Evolutionary conservation across 495 filamentous ascomycete species (phyloP), one percentile per base, ranked within the genome.

Genomic region (Aspergillus mulundensis): DNA sequence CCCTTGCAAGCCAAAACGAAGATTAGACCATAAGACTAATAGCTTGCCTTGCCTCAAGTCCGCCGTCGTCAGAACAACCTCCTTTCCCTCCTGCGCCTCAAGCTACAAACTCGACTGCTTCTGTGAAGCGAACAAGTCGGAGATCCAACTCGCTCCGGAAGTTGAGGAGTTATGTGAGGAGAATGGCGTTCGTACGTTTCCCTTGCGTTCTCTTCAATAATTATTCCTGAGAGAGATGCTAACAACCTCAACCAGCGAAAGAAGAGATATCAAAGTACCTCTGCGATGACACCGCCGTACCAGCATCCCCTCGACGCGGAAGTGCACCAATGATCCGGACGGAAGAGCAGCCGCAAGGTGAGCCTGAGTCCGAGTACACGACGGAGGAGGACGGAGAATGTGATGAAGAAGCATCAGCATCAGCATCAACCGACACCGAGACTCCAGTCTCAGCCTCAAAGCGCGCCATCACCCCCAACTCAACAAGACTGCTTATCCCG

Each of bases 181-280:
- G 19, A 51, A 53, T 51, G 58, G 58, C 38, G 58, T 60, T 20
- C 36, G 58, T 60, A 55, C n/a, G 58, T 56, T 25, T 7, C 39
- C 5, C 28, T 20, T 25, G 18, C 28, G 11, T 39, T 15, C 21
- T 30, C 24, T 14, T 16, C 25, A 3, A 8, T 28, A 4, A 8
- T 28, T 28, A 4, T 3, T 28, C 3, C 8, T 28, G 25, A 8
- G 25, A 28, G 8, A 4, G 8, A 8, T 24, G n/a, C 18, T 23
- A 4, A 18, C 8, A 16, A 15, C 18, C 8, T 40, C 12, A 28
- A 16, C 50, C 24, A 60, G 57, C 25, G n/a, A 19, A 16, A 38
- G 16, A 18, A 3, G 25, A 53, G 12, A 56, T 60, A 49, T 21
- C 53, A 8, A 10, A 16, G 10, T 60, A 56, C 30, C 44, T 60